These are phyloP conservation scores for Hypoxylon sp. DNA, from an alignment of 2,329 filamentous ascomycete genomes.

Conservation along the genomic window DNA sequence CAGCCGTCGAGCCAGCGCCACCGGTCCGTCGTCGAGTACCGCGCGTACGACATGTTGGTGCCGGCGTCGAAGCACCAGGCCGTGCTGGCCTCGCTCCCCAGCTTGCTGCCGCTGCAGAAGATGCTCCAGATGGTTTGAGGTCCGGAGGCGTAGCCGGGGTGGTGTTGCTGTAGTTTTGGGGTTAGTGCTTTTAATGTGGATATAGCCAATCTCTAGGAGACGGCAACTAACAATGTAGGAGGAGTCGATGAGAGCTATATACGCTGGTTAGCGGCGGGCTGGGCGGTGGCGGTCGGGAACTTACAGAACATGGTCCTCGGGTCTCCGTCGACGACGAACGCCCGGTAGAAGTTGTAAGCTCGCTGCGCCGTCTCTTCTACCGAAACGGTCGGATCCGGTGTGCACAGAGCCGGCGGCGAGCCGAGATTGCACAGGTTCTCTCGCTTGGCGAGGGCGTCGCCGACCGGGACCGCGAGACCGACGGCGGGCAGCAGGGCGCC, in stretches of 20 bases:
- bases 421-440: slow-evolving; percentile 55
- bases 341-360: slow-evolving; percentile 56
- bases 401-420: slow-evolving; percentile 52
- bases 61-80: slow-evolving; percentile 54
- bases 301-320: slow-evolving; percentile 54
- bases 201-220: neutral
- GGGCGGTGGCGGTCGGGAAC: neutral
- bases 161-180: slow-evolving; percentile 52
- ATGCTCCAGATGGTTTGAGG: slow-evolving; percentile 52
- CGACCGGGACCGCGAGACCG: slow-evolving; percentile 39
- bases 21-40: slow-evolving; percentile 53
- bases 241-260: slow-evolving; percentile 52
- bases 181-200: slow-evolving; percentile 11
- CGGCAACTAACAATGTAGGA: slow-evolving; percentile 51
- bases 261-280: neutral
- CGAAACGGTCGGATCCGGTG: slow-evolving; percentile 51
- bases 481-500: slow-evolving; percentile 46
- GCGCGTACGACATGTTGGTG: slow-evolving; percentile 57
- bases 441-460: slow-evolving; percentile 45
- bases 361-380: slow-evolving; percentile 54
- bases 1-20: slow-evolving; percentile 57
- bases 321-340: slow-evolving; percentile 56
- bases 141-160: slow-evolving; percentile 53
- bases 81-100: slow-evolving; percentile 51
- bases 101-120: slow-evolving; percentile 53